Percentiles rank a stretch among this genome's conserved stretches.
Evolutionary conservation across 352 stramenopile genomes (phyloP).

Genomic region (Phytophthora boehmeriae): DNA sequence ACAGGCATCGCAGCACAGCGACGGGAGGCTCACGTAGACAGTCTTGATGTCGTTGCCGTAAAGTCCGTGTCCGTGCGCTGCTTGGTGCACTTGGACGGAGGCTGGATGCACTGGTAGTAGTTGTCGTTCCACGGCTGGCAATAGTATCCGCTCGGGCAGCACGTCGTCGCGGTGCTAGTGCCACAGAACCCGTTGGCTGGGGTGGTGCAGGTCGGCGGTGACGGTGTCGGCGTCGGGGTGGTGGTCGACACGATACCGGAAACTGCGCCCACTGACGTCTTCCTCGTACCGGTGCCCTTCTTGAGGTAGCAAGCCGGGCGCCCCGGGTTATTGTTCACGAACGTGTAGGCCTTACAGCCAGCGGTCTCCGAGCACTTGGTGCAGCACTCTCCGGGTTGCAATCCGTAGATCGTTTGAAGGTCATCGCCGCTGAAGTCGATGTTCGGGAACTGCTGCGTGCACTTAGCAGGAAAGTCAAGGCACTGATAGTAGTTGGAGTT

Average conservation of each 20-base stretch:
- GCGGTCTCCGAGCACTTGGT: conserved; percentile 16
- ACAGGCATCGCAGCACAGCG: conserved; percentile 41
- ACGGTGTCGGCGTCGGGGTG: conserved; percentile 19
- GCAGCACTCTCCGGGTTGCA: conserved; percentile 19
- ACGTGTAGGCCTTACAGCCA: conserved; percentile 38
- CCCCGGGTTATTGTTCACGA: conserved; percentile 40
- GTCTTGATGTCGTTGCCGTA: conserved; percentile 56
- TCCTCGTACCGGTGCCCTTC: conserved; percentile 17
- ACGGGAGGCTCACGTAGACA: conserved; percentile 39
- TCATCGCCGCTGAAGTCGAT: conserved; percentile 55
- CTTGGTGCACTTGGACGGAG: conserved; percentile 35
- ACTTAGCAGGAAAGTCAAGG: conserved; percentile 37
- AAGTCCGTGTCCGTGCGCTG: conserved; percentile 45
- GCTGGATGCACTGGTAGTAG: conserved; percentile 47
- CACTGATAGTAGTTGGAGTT: conserved; percentile 53
- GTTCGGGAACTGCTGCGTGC: conserved; percentile 36
- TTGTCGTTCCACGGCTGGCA: conserved; percentile 50
- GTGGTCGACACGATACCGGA: conserved; percentile 33
- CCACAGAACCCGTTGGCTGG: conserved; percentile 26
- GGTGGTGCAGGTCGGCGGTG: conserved; percentile 23
- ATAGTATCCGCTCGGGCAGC: conserved; percentile 42
- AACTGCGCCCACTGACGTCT: conserved; percentile 29
- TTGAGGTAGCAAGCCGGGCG: conserved; percentile 46
- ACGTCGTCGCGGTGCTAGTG: conserved; percentile 27
- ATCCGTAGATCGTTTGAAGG: conserved; percentile 32